These are phyloP conservation scores for Penicillium waksmanii DNA, from an alignment of 495 filamentous ascomycete genomes.

Conservation along the genomic window DNA sequence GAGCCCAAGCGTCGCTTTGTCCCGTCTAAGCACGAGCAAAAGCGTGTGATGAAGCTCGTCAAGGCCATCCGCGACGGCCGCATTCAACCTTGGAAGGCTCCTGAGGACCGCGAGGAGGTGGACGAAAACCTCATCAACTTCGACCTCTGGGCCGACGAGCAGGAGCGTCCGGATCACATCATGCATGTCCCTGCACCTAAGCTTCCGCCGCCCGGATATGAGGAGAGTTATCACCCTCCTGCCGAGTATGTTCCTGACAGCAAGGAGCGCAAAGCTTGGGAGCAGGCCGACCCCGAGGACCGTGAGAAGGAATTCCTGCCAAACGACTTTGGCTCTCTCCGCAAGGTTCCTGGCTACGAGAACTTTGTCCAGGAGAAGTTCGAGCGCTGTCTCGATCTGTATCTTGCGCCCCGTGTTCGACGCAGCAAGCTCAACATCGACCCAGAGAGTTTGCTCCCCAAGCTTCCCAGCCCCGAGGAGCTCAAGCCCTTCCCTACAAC, in stretches of 20 bases:
- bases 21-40: constrained; percentile 97
- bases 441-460: constrained; percentile 88
- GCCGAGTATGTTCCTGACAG: constrained; percentile 88
- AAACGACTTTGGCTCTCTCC: constrained; percentile 75
- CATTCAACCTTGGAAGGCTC: constrained; percentile 88
- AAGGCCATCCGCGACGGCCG: constrained; percentile 92
- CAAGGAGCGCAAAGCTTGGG: constrained; percentile 86
- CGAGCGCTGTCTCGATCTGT: constrained; percentile 92
- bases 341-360: constrained; percentile 92
- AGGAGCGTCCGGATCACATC: constrained; percentile 75
- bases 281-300: constrained; percentile 86
- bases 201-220: constrained; percentile 89
- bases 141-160: constrained; percentile 94
- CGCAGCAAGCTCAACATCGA: constrained; percentile 97
- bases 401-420: constrained; percentile 88
- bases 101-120: constrained; percentile 71
- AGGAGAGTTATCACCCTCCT: constrained; percentile 95
- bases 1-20: constrained; percentile 96
- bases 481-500: constrained; percentile 91
- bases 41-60: constrained; percentile 97
- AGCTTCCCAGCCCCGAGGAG: constrained; percentile 92
- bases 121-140: constrained; percentile 74
- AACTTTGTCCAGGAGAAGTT: constrained; percentile 93
- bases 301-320: constrained; percentile 88
- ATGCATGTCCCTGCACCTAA: constrained; percentile 99